These are phyloP conservation scores for Magnusiomyces paraingens DNA, from an alignment of 1,139 yeast genomes.

Conservation along the genomic window DNA sequence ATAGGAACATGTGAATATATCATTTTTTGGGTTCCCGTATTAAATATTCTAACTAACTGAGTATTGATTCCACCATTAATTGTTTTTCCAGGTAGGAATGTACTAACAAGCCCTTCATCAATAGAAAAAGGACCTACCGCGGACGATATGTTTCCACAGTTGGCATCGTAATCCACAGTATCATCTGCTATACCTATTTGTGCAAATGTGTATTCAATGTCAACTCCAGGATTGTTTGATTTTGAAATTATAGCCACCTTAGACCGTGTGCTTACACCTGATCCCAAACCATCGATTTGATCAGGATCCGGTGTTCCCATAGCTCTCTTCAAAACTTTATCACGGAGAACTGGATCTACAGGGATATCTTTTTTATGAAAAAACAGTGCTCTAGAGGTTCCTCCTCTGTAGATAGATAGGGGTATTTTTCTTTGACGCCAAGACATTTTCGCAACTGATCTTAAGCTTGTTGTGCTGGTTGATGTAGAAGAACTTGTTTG, in stretches of 20 bases:
- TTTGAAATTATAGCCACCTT: neutral
- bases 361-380: slow-evolving; percentile 6
- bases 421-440: slow-evolving; percentile 1
- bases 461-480: no score
- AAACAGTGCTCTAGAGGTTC: slow-evolving; percentile 1
- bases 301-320: slow-evolving; percentile 6
- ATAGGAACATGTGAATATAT: slow-evolving; percentile 2
- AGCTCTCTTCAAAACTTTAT: neutral
- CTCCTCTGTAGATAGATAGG: neutral
- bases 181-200: slow-evolving; percentile 5
- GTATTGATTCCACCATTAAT: neutral
- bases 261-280: neutral
- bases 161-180: neutral
- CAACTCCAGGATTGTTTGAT: neutral
- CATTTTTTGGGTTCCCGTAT: neutral
- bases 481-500: no score
- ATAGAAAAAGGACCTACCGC: slow-evolving; percentile 7
- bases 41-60: neutral
- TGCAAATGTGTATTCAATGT: slow-evolving; percentile 5
- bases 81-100: neutral
- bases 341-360: neutral
- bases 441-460: neutral
- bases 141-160: slow-evolving; percentile 4
- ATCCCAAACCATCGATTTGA: slow-evolving; percentile 5
- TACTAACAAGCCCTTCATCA: slow-evolving; percentile 5